Base-by-base conservation (phyloP, 768 basidiomycete species). In the Hemileccinum impolitum region DNA sequence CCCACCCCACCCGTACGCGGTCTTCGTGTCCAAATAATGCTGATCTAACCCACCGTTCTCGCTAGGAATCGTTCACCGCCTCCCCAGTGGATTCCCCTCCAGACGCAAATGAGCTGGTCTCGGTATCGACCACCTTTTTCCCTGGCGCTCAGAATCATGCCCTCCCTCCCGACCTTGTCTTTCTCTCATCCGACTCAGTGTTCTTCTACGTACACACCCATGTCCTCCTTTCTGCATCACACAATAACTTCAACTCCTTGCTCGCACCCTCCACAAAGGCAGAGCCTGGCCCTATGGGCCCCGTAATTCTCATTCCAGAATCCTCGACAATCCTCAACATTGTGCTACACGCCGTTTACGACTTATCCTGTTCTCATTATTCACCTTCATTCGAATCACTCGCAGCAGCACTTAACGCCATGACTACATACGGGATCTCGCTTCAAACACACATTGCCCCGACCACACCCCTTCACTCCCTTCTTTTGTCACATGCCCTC, bases 101-200 rank as follows among this genome's bases (percentile, higher is more conserved):
- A 15, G 63, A 80, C 68, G 75, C 76, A 55, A 77, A 66, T 40
- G 68, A 74, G 3, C 70, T 75, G 45, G 84, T 91, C 48, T 88
- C 88, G 1, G 81, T 92, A 31, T 90, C 88, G 14, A 92, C 90
- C 23, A 87, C 87, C 0, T 92, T 91, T 69, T 84, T 78, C 59
- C 87, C 89, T 3, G 81, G 79, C 32, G 81, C 85, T 3, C 77
- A 81, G 50, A 76, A 77, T 52, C 72, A 78, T 31, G 58, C 77
- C 0, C 63, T 75, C n/a, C 72, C 75, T 1, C 80, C 85, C 1
- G 85, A 92, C 62, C 56, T 81, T 38, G 74, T 85, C 56, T 68
- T 90, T 43, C 70, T 90, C 47, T 83, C 87, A 3, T 75, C 81
- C 25, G 90, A 93, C 60, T 76, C 78, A 15, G 87, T 93, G 35